Evolutionary conservation across 306 rosid species (phyloP).

Genomic region (Inga leiocalycina): DNA sequence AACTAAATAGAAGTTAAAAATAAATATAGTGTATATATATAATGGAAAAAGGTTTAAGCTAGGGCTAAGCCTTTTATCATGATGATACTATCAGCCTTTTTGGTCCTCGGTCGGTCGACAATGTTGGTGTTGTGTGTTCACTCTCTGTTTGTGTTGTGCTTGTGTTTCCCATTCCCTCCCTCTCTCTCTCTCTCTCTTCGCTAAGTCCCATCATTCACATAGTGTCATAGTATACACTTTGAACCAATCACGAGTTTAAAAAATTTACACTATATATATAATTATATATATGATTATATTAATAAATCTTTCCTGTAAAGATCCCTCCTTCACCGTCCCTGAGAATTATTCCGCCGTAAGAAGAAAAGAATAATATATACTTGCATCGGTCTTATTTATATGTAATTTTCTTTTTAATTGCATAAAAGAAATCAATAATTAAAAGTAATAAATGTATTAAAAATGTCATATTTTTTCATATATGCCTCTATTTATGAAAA

Average conservation of each 20-base stretch:
- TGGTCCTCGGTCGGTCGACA: conserved; percentile 92
- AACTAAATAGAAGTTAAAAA: neutral
- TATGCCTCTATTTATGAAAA: too few relatives aligned
- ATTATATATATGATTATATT: neutral
- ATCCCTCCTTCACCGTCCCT: conserved; percentile 8
- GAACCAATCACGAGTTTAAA: conserved; percentile 48
- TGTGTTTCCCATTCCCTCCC: conserved; percentile 53
- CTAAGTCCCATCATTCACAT: conserved; percentile 26
- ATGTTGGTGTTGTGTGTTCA: conserved; percentile 70
- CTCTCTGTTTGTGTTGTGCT: conserved; percentile 50
- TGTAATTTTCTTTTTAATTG: too few relatives aligned
- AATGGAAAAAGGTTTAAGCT: conserved; percentile 26
- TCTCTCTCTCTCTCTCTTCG: neutral
- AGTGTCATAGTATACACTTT: conserved; percentile 46
- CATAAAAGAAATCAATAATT: too few relatives aligned
- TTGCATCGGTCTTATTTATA: too few relatives aligned
- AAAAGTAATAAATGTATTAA: too few relatives aligned
- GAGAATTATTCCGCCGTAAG: conserved; percentile 56
- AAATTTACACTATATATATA: neutral
- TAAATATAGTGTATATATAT: neutral
- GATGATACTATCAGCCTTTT: conserved; percentile 74
- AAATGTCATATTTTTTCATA: too few relatives aligned
- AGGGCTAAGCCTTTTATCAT: conserved; percentile 56
- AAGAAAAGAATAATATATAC: conserved; percentile 58
- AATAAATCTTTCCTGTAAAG: neutral